phyloP scores from a whole-genome alignment of 1,284 basidiomycete species.

The Cystobasidiaceae sp. region DNA sequence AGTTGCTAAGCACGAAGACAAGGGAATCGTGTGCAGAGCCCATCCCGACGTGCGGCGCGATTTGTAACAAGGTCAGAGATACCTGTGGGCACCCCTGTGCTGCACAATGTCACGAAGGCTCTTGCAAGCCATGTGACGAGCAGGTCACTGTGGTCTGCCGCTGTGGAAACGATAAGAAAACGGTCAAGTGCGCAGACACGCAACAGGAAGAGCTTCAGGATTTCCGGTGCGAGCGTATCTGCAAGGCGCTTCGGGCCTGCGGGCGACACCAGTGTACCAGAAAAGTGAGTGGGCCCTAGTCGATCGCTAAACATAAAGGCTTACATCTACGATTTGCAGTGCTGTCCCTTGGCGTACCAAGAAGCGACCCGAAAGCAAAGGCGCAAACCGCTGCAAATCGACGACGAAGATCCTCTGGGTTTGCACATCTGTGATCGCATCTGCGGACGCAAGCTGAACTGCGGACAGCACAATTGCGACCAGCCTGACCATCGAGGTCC shows the following conservation, averaged over 20 bases:
- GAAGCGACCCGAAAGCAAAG: slow-evolving; percentile 36
- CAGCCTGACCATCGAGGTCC: slow-evolving; percentile 67
- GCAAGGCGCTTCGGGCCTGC: slow-evolving; percentile 66
- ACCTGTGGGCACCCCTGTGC: slow-evolving; percentile 66
- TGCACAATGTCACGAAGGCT: slow-evolving; percentile 52
- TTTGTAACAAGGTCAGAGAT: slow-evolving; percentile 61
- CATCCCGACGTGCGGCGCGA: slow-evolving; percentile 68
- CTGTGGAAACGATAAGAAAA: slow-evolving; percentile 38
- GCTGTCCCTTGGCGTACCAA: slow-evolving; percentile 74
- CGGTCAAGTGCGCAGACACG: slow-evolving; percentile 29
- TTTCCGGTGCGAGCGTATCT: slow-evolving; percentile 70
- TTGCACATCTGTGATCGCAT: slow-evolving; percentile 35
- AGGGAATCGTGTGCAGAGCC: slow-evolving; percentile 64
- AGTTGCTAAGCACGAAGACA: slow-evolving; percentile 45
- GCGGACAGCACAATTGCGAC: slow-evolving; percentile 54
- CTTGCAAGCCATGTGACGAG: slow-evolving; percentile 45
- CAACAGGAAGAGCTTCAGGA: slow-evolving; percentile 50
- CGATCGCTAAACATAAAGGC: neutral
- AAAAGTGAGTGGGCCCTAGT: too few relatives aligned
- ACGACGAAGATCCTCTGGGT: slow-evolving; percentile 39
- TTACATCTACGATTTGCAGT: slow-evolving; percentile 45
- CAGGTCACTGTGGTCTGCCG: slow-evolving; percentile 39
- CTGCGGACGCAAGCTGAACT: slow-evolving; percentile 43
- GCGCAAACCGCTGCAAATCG: slow-evolving; percentile 13
- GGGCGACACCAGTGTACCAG: slow-evolving; percentile 76